Conservation (phyloP, 192 early-diverging fungal genomes). For the Umbelopsis sp. region DNA sequence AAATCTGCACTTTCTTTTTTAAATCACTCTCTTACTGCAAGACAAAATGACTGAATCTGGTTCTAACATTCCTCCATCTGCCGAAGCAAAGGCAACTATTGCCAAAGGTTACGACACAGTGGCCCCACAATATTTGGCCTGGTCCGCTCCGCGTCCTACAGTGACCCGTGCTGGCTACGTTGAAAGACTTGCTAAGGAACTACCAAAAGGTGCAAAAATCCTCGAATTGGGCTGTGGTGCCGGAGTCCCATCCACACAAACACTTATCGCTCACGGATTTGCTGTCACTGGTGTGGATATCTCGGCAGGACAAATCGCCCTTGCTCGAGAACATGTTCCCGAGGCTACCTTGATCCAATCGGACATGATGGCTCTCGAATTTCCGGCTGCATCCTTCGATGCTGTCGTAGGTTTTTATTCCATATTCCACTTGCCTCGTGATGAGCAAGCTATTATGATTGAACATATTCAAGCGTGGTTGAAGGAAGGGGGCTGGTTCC, state of each 20-base stretch:
- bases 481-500: conserved; percentile 22
- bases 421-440: conserved; percentile 18
- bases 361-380: conserved; percentile 13
- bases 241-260: neutral
- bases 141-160: neutral
- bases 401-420: conserved; percentile 20
- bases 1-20: too few species aligned
- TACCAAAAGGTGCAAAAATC: conserved; percentile 9
- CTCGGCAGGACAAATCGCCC: neutral
- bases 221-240: conserved; percentile 20
- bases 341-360: conserved; percentile 16
- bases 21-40: too few species aligned
- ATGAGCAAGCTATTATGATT: conserved; percentile 8
- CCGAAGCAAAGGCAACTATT: conserved; percentile 4
- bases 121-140: neutral
- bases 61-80: neutral
- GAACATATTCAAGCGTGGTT: conserved; percentile 1
- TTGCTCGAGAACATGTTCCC: conserved; percentile 10
- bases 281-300: conserved; percentile 19
- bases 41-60: too few species aligned
- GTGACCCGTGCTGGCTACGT: neutral
- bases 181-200: neutral
- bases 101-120: conserved; percentile 2
- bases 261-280: neutral
- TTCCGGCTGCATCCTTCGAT: neutral